Evolutionary conservation across 192 early-diverging fungal genomes (phyloP).

Genomic region (Podila verticillata): DNA sequence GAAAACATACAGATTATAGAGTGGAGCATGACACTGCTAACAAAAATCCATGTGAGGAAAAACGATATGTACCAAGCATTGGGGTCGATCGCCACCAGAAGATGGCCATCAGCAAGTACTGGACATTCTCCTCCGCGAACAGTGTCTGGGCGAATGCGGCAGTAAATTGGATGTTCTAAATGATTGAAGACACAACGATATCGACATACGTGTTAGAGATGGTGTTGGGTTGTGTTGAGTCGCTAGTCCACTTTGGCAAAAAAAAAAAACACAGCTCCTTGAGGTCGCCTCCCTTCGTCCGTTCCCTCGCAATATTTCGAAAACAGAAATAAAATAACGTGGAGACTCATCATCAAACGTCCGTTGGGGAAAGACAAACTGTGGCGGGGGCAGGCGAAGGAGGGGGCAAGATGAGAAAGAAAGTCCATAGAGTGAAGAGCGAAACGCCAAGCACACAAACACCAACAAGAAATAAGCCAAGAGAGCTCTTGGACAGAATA

Average conservation of each 20-base stretch:
- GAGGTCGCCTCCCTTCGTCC: neutral
- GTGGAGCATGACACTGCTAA: no score
- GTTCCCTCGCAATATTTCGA: no score
- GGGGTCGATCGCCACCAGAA: conserved; percentile 78
- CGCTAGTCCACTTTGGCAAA: neutral
- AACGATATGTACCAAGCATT: conserved; percentile 61
- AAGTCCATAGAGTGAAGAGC: neutral
- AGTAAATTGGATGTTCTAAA: conserved; percentile 66
- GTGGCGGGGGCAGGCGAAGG: neutral
- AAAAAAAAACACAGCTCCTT: neutral
- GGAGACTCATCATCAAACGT: no score
- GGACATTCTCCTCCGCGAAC: conserved; percentile 79
- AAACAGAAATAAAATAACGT: no score
- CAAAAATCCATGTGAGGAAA: no score
- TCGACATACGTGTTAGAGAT: no score
- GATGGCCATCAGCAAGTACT: conserved; percentile 76
- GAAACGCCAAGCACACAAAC: neutral
- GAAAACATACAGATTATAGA: no score
- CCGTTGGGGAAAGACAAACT: no score
- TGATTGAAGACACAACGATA: neutral
- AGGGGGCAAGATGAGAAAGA: neutral
- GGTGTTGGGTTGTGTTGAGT: neutral
- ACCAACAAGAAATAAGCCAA: no score
- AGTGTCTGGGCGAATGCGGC: conserved; percentile 67
- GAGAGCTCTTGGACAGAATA: no score